Percentiles rank a stretch among this genome's conserved stretches.
Conservation (phyloP, 257 asterid species). For the Solanum pimpinellifolium region DNA sequence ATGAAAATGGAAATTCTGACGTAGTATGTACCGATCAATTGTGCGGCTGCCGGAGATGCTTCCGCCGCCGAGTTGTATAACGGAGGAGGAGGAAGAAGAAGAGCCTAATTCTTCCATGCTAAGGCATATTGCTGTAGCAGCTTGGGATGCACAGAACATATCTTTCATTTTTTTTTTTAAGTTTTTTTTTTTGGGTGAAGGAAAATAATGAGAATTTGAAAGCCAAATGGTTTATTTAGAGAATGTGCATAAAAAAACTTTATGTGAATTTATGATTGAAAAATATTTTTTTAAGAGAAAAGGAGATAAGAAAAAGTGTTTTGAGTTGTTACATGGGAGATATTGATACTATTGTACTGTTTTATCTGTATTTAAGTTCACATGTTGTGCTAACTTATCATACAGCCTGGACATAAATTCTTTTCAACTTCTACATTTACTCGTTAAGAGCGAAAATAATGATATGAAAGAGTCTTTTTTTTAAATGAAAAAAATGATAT, state of each 20-base stretch:
- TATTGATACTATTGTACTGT: neutral
- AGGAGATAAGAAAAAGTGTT: neutral
- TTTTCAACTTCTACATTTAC: neutral
- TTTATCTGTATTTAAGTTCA: neutral
- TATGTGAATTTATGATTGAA: neutral
- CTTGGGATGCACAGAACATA: constrained; percentile 58
- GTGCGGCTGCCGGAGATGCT: constrained; percentile 34
- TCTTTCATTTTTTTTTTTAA: constrained; percentile 28
- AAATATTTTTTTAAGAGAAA: neutral
- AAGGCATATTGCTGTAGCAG: constrained; percentile 39
- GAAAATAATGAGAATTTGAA: neutral
- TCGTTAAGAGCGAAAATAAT: too few relatives aligned
- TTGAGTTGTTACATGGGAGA: neutral
- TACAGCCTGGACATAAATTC: neutral
- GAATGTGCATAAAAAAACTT: constrained; percentile 24
- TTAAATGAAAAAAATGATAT: too few relatives aligned
- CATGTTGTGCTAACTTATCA: neutral
- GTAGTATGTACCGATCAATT: constrained; percentile 16
- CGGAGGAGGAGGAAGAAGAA: constrained; percentile 23
- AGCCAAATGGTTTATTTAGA: neutral
- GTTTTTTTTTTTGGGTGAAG: neutral
- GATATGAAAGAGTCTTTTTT: accelerated
- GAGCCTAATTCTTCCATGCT: constrained; percentile 32
- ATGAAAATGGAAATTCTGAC: neutral
- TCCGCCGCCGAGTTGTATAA: constrained; percentile 18